These are phyloP conservation scores for Croton setiger DNA, from an alignment of 441 rosid species.

Conservation along the genomic window DNA sequence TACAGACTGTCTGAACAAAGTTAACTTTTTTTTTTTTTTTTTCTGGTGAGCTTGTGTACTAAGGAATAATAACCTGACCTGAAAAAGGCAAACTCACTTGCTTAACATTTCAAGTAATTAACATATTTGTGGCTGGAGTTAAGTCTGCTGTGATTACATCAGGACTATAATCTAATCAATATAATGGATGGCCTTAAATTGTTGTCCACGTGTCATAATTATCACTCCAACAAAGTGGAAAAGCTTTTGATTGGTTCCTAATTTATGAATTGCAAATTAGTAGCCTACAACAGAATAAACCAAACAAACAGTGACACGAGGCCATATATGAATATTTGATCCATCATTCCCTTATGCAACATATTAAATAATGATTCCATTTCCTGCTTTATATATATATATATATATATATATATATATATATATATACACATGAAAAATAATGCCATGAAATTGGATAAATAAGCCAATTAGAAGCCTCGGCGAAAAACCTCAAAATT, in stretches of 20 bases:
- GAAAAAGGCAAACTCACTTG: not conserved
- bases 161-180: not conserved
- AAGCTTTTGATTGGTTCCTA: not conserved
- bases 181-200: not conserved
- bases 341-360: not conserved
- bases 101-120: not conserved
- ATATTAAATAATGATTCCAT: not conserved
- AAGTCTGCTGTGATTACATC: not conserved
- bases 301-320: not conserved
- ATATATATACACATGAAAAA: not conserved
- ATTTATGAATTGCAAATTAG: not conserved
- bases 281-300: not conserved
- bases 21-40: too few relatives aligned
- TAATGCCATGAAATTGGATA: not conserved
- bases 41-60: too few relatives aligned
- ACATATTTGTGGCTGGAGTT: not conserved
- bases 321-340: not conserved
- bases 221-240: not conserved
- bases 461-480: not conserved
- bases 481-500: conserved; percentile 8
- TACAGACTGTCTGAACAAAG: too few relatives aligned
- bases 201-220: not conserved
- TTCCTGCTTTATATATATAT: too few relatives aligned
- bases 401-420: too few relatives aligned
- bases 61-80: too few relatives aligned